Conservation (phyloP, 23 red algal species). For the Gracilaria vermiculophylla region DNA sequence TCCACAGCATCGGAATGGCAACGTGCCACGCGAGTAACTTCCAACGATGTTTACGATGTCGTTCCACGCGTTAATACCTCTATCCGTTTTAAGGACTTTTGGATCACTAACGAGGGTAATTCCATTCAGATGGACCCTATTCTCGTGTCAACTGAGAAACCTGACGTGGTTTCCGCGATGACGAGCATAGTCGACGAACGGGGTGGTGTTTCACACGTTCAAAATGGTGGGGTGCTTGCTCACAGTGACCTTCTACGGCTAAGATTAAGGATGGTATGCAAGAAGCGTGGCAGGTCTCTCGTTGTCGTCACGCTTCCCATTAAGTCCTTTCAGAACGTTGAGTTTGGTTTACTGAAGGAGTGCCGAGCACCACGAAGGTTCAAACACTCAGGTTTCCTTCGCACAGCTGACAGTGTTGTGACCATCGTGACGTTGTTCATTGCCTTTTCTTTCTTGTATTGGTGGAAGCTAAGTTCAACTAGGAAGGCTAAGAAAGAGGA, state of each 20-base stretch:
- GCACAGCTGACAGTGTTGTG: slow-evolving; percentile 43
- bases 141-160: slow-evolving; percentile 43
- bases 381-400: slow-evolving; percentile 44
- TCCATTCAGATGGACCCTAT: slow-evolving; percentile 46
- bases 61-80: slow-evolving; percentile 34
- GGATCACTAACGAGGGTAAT: slow-evolving; percentile 26
- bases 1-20: slow-evolving; percentile 17
- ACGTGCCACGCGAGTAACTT: slow-evolving; percentile 14
- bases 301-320: slow-evolving; percentile 61
- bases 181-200: neutral
- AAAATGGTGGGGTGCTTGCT: slow-evolving; percentile 14
- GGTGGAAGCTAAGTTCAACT: slow-evolving; percentile 21
- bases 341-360: slow-evolving; percentile 63
- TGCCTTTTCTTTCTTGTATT: slow-evolving; percentile 22
- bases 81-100: slow-evolving; percentile 40
- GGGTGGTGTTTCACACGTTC: slow-evolving; percentile 8
- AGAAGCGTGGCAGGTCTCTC: slow-evolving; percentile 26
- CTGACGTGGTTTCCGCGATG: slow-evolving; percentile 29
- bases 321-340: slow-evolving; percentile 54
- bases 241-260: neutral
- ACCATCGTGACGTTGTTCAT: slow-evolving; percentile 11
- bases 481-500: neutral
- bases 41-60: neutral
- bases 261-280: slow-evolving; percentile 51
- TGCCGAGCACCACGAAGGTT: slow-evolving; percentile 40